Evolutionary conservation across 352 stramenopile genomes (phyloP).

Genomic region (Phytophthora sp.): DNA sequence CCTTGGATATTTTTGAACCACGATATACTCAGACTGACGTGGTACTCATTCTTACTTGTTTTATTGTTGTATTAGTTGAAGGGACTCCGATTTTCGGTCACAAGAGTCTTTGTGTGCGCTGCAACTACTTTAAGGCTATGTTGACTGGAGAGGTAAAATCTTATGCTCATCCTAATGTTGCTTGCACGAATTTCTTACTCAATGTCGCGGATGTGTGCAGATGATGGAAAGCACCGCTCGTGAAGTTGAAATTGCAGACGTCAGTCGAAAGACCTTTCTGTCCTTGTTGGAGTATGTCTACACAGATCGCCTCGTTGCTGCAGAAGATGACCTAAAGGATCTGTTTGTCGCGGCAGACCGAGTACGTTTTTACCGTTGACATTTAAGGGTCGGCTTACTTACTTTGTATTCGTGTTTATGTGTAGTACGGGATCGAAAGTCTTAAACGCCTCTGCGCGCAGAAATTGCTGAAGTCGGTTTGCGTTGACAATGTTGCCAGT

Average conservation of each 20-base stretch:
- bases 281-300: conserved; percentile 96
- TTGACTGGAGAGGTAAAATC: conserved; percentile 69
- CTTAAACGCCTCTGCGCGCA: conserved; percentile 94
- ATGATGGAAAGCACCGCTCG: conserved; percentile 91
- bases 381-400: no score
- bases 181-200: no score
- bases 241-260: conserved; percentile 92
- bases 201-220: conserved; percentile 32
- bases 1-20: neutral
- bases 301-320: conserved; percentile 92
- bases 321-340: conserved; percentile 90
- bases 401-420: no score
- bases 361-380: conserved; percentile 47
- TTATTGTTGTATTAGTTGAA: conserved; percentile 55
- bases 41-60: neutral
- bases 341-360: conserved; percentile 93
- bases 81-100: conserved; percentile 83
- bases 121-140: conserved; percentile 94
- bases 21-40: no score
- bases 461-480: conserved; percentile 94
- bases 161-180: neutral
- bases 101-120: conserved; percentile 94
- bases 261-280: conserved; percentile 92
- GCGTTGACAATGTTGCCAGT: conserved; percentile 94
- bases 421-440: conserved; percentile 80